Base-by-base conservation (phyloP, 2,329 filamentous ascomycete species). In the Epichloe coenophiala region DNA sequence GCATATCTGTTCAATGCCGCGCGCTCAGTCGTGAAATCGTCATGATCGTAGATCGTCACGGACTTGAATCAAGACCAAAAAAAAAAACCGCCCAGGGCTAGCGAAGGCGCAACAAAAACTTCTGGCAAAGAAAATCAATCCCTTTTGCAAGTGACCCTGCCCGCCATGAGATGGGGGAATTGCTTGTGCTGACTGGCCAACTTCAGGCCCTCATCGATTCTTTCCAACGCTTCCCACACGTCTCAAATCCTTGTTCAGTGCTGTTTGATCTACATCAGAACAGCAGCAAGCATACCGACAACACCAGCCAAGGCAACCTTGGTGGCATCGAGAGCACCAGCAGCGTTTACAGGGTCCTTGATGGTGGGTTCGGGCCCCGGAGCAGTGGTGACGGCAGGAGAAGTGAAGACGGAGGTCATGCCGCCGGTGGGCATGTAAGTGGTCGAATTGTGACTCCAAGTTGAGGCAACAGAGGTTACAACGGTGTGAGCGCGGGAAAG, bases 301-400 rank as follows among this genome's bases (percentile, higher is more conserved):
- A 76, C 59, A 48, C 72, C 75, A n/a, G 70, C 73, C 39, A 76
- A 57, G 36, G 70, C 72, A 12, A 76, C 59, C 44, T 70, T 68
- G 47, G 67, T 65, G 15, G 69, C 70, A 42, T 69, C 66, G 41
- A 78, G 63, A 21, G 67, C 66, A 23, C 65, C 61, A n/a, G 65
- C 74, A 53, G 69, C 72, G 58, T 64, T 71, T 48, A 61, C 61
- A 52, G 68, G 67, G 45, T 65, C 61, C 40, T 65, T 62, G n/a
- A 67, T 60, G 44, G 66, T 57, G 0, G 65, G 58, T 5, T 66
- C 58, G 41, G 64, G 60, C 38, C 50, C 55, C 39, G 53, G 51
- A 38, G 64, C 55, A 17, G 52, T 48, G 17, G 51, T 51, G 31
- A 57, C 54, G 15, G 59, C 50, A 12, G 59, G 55, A 17, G 64